Conservation (phyloP, 768 basidiomycete genomes). For the Agrocybe pediades region DNA sequence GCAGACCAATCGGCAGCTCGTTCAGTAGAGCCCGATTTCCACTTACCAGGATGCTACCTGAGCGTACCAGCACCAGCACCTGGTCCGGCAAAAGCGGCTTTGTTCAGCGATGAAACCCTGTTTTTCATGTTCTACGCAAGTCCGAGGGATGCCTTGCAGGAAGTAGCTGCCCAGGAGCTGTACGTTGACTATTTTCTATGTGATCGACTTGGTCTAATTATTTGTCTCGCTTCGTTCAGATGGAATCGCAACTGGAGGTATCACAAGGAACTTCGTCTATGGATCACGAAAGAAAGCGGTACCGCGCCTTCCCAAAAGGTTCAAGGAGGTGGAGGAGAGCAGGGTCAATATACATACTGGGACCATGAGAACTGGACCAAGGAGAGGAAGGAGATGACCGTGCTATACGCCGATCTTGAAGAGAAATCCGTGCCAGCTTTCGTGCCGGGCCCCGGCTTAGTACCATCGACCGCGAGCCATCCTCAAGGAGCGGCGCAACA, state of each 20-base stretch:
- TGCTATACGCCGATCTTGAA: slow-evolving; percentile 73
- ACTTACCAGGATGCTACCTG: slow-evolving; percentile 84
- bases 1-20: slow-evolving; percentile 85
- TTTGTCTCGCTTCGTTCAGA: slow-evolving; percentile 39
- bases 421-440: slow-evolving; percentile 72
- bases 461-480: slow-evolving; percentile 22
- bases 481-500: slow-evolving; percentile 26
- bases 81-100: slow-evolving; percentile 74
- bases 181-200: slow-evolving; percentile 44
- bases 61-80: slow-evolving; percentile 89
- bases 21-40: slow-evolving; percentile 89
- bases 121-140: slow-evolving; percentile 98
- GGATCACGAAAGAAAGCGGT: slow-evolving; percentile 88
- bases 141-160: slow-evolving; percentile 90
- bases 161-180: slow-evolving; percentile 95
- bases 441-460: slow-evolving; percentile 41
- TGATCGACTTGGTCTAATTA: slow-evolving; percentile 5
- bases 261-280: slow-evolving; percentile 86
- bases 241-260: slow-evolving; percentile 96
- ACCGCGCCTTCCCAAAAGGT: slow-evolving; percentile 77
- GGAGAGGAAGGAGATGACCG: slow-evolving; percentile 76
- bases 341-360: slow-evolving; percentile 91
- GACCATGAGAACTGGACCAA: slow-evolving; percentile 80
- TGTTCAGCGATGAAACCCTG: slow-evolving; percentile 94
- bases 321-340: slow-evolving; percentile 80